A percentile compares a stretch with the other conserved stretches of the same genome.
Conservation (phyloP, 441 rosid genomes). For the Biscutella laevigata region DNA sequence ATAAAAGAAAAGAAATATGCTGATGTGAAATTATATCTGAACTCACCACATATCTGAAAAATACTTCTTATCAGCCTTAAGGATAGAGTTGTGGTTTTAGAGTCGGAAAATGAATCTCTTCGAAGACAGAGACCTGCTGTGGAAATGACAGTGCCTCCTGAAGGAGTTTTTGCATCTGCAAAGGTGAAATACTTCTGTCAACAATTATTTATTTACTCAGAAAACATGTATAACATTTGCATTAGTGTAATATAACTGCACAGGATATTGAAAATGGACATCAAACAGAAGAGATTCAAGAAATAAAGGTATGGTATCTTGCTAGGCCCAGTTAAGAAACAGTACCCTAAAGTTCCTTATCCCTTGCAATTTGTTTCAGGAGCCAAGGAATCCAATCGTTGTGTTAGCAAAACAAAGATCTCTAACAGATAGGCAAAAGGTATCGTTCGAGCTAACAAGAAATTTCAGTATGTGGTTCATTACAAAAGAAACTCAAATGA, state of each 20-base stretch:
- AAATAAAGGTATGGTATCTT: slow-evolving; percentile 28
- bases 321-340: slow-evolving; percentile 5
- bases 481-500: not conserved
- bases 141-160: slow-evolving; percentile 29
- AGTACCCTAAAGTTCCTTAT: slow-evolving; percentile 9
- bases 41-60: not conserved
- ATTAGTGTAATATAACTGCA: slow-evolving; percentile 15
- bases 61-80: slow-evolving; percentile 33
- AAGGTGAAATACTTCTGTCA: slow-evolving; percentile 29
- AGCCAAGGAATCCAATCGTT: slow-evolving; percentile 27
- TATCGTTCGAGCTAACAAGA: slow-evolving; percentile 15
- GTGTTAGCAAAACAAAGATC: slow-evolving; percentile 43
- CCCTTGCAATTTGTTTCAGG: slow-evolving; percentile 35
- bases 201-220: not conserved
- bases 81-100: slow-evolving; percentile 35
- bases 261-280: slow-evolving; percentile 43
- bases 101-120: slow-evolving; percentile 46
- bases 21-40: slow-evolving; percentile 4
- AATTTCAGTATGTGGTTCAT: not conserved
- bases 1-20: not conserved
- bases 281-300: slow-evolving; percentile 28
- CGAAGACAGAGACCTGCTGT: slow-evolving; percentile 22
- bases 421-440: slow-evolving; percentile 56
- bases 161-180: slow-evolving; percentile 22
- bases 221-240: not conserved